Conservation (phyloP, 2,329 filamentous ascomycete species). For the Blastomyces silverae region DNA sequence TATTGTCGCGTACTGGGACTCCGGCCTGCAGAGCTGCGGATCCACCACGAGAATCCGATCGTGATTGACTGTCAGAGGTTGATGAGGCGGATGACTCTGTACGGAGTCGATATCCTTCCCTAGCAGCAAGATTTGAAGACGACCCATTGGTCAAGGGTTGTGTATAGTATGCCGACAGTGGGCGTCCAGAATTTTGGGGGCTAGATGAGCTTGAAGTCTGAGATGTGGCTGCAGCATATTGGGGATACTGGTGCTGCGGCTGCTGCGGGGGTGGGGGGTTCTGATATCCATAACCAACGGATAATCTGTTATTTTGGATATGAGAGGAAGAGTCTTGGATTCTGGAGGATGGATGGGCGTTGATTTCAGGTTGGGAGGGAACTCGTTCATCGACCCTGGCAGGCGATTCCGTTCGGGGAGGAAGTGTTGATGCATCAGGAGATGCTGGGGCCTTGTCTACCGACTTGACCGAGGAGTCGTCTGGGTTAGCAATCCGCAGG, state of each 20-base stretch:
- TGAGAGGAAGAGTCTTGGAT: conserved; percentile 24
- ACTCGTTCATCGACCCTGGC: background rate
- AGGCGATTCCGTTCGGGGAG: conserved; percentile 14
- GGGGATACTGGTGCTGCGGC: conserved; percentile 35
- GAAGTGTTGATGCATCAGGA: conserved; percentile 6
- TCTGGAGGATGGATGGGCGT: conserved; percentile 22
- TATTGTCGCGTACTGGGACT: conserved; percentile 61
- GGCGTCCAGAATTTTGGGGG: conserved; percentile 36
- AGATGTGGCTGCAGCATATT: conserved; percentile 39
- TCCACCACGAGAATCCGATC: conserved; percentile 58
- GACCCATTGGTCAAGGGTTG: conserved; percentile 39
- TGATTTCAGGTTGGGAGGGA: conserved; percentile 6
- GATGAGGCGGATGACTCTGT: conserved; percentile 55
- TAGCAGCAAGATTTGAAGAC: conserved; percentile 34
- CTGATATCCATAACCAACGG: conserved; percentile 32
- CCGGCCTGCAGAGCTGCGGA: conserved; percentile 53
- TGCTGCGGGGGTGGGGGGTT: conserved; percentile 30
- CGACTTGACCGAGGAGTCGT: conserved; percentile 54
- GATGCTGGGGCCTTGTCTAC: conserved; percentile 27
- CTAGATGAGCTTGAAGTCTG: conserved; percentile 31
- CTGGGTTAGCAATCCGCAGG: conserved; percentile 92
- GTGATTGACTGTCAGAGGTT: conserved; percentile 49
- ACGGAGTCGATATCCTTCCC: conserved; percentile 48
- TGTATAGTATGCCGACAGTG: conserved; percentile 45
- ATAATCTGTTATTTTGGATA: conserved; percentile 37